Evolutionary conservation across 768 basidiomycete species (phyloP), one percentile per base, ranked within the genome.

Genomic region (Boletus reticulatus): DNA sequence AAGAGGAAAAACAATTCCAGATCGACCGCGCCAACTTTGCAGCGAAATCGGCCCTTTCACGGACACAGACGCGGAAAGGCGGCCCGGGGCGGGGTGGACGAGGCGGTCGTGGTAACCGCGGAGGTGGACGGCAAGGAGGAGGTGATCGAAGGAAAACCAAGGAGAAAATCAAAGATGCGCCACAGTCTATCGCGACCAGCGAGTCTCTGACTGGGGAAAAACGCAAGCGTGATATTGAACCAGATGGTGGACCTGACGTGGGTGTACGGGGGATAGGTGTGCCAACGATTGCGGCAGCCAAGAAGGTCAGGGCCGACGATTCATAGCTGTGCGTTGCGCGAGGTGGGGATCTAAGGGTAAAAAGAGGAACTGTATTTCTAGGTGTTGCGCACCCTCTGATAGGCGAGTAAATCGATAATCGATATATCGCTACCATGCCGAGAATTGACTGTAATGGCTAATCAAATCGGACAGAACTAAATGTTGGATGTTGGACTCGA

Each of bases 221-320:
- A 75, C 76, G 89, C 56, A 92, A 91, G 68, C 81, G 88, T 38
- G 84, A 79, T 1, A 76, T 88, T 0, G 89, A 91, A 65, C 89
- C 88, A 2, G 89, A 91, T 63, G 89, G 89, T 60, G 89, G 86
- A 0, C 82, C 84, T 4, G 82, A 86, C 61, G 76, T 79, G 27
- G 89, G 89, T 11, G 69, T 84, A 12, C 80, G 89, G 22, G 89
- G 89, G 1, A 77, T 74, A 9, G 76, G 73, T 32, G 85, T 84
- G 4, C 89, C 89, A 12, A 49, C 66, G 13, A 70, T 81, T 41
- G 65, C 69, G 37, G 56, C 62, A 1, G 44, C 58, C 38, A 81
- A 81, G 56, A 81, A 78, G 66, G 62, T 62, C 31, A 80, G 78
- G 62, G 70, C 68, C 4, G 78, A 77, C 43, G 76, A 65, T 27